Base-by-base conservation (phyloP, 768 basidiomycete genomes). In the Cubamyces sp. region DNA sequence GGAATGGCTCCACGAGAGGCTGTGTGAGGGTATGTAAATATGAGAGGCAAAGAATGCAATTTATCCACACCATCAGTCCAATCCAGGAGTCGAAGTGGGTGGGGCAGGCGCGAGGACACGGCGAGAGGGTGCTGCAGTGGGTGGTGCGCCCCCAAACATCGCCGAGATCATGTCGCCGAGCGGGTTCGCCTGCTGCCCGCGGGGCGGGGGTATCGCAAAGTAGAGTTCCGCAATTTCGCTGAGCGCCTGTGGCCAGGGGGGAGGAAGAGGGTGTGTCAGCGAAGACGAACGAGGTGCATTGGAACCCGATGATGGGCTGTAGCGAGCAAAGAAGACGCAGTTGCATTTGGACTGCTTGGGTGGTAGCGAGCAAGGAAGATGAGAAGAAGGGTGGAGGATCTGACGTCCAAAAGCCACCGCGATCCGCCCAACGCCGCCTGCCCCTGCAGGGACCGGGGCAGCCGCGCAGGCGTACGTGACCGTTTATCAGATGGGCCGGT, bases 101-200 rank as follows among this genome's bases (percentile, higher is more conserved):
- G 73, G 70, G 14, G 78, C 74, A 40, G 84, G 84, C n/a, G 80
- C 68, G 54, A 85, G 68, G n/a, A 79, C 71, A 57, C 82, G 77
- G 63, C 81, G 76, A 15, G 76, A 63, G 3, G 78, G 73, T 53
- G 68, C 55, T 6, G 64, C 54, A 7, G 71, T 71, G 34, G 79
- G 73, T 11, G 79, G 67, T 1, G 82, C 82, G 7, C 92, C 92
- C 26, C 95, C 95, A 61, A 98, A 90, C 72, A 98, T 77, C 5
- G 88, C 87, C 5, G 94, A 92, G 75, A 98, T 77, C 82, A 98
- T 90, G 28, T 95, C 93, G 28, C 88, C 91, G 52, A 98, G 74
- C 5, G 96, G 90, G 71, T 96, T 96, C 7, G 80, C 85, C 12
- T 85, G 82, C 71, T 87, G 84, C 57, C 77, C 74, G 60, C 88